phyloP scores from a whole-genome alignment of 1,139 yeast genomes.

The Candida buenavistaensis region DNA sequence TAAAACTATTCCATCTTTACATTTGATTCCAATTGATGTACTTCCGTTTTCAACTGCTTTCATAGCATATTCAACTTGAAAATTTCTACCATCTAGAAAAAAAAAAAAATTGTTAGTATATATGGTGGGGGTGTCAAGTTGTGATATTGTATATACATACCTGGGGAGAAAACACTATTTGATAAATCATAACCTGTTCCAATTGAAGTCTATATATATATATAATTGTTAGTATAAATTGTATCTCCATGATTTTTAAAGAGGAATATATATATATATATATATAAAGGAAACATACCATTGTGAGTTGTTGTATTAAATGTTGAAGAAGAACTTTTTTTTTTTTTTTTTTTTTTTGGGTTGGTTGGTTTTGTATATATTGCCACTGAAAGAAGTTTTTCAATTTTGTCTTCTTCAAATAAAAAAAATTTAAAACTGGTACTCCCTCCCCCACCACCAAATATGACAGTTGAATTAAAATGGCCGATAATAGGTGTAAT shows the following conservation, averaged over 20 bases:
- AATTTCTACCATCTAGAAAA: constrained; percentile 88
- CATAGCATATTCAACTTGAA: constrained; percentile 97
- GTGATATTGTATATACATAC: constrained; percentile 23
- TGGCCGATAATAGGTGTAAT: constrained; percentile 42
- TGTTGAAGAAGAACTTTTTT: neutral
- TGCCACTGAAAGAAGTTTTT: too few species aligned
- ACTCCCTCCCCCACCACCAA: neutral
- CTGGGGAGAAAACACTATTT: constrained; percentile 75
- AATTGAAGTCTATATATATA: constrained; percentile 60
- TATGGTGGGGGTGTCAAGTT: neutral
- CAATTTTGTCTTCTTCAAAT: neutral
- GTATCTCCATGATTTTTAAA: neutral
- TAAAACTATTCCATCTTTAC: constrained; percentile 88
- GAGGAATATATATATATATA: neutral
- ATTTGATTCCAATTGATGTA: constrained; percentile 89
- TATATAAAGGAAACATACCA: too few species aligned
- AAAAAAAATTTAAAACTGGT: neutral
- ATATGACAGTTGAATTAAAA: constrained; percentile 43
- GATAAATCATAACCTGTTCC: constrained; percentile 98
- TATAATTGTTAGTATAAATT: neutral
- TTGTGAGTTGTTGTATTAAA: neutral
- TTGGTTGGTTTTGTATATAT: neutral
- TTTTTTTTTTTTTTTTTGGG: neutral
- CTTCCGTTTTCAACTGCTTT: constrained; percentile 98
- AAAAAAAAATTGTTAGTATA: constrained; percentile 5